Evolutionary conservation across 1,284 basidiomycete genomes (phyloP).

Genomic region (Stygiomarasmius scandens): DNA sequence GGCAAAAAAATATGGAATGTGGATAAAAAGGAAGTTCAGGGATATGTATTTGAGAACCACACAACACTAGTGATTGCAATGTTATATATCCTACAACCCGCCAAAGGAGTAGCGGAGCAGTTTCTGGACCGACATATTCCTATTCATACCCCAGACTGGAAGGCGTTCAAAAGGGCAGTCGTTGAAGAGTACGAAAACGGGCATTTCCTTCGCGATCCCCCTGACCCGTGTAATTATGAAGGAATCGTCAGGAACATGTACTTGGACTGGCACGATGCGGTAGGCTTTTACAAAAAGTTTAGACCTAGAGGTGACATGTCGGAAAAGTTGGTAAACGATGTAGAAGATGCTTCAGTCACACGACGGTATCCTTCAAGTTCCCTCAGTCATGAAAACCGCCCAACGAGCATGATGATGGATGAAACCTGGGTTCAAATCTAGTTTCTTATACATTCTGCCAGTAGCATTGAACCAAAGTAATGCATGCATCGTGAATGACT

Average conservation of each 20-base stretch:
- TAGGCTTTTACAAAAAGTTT: not conserved
- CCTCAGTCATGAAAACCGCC: no score
- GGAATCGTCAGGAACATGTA: not conserved
- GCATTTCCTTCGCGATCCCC: not conserved
- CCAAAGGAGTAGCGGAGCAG: not conserved
- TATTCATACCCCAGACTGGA: not conserved
- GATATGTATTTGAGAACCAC: conserved; percentile 19
- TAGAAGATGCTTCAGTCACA: no score
- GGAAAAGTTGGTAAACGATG: no score
- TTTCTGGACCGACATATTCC: not conserved
- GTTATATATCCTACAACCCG: not conserved
- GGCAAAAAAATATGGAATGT: conserved; percentile 2
- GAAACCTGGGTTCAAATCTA: no score
- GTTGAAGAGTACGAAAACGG: not conserved
- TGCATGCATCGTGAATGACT: no score
- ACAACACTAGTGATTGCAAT: not conserved
- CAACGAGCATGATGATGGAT: no score
- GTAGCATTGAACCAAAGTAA: no score
- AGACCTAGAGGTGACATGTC: no score
- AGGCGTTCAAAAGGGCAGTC: not conserved
- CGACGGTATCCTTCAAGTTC: no score
- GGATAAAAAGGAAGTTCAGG: conserved; percentile 23
- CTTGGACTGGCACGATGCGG: not conserved
- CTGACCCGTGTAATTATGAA: not conserved
- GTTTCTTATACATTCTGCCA: no score